Evolutionary conservation across 163 green algal genomes (phyloP).

Genomic region (Smithsoniella earleae): DNA sequence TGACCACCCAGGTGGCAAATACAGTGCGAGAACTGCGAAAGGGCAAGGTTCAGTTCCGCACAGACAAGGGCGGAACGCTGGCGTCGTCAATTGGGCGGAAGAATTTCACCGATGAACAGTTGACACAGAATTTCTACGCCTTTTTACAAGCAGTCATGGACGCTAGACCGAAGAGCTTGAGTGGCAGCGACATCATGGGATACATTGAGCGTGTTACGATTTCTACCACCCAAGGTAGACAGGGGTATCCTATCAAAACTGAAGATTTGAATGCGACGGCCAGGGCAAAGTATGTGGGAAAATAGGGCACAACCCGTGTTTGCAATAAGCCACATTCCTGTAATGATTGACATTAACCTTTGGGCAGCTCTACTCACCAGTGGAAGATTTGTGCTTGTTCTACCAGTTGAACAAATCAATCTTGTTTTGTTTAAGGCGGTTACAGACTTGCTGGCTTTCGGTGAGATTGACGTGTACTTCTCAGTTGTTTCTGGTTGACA

Average conservation of each 20-base stretch:
- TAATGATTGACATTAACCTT: no score
- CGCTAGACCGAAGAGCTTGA: not conserved
- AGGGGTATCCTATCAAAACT: not conserved
- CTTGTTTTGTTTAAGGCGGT: no score
- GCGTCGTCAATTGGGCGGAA: constrained; percentile 3
- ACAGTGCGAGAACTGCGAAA: not conserved
- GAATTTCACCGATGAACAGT: not conserved
- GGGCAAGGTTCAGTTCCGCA: constrained; percentile 26
- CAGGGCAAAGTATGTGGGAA: not conserved
- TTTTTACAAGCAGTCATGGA: constrained; percentile 18
- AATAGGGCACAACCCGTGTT: no score
- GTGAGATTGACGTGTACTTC: no score
- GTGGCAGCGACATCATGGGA: not conserved
- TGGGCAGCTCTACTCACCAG: no score
- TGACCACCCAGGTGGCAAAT: not conserved
- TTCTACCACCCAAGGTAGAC: constrained; percentile 8
- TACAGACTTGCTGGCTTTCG: no score
- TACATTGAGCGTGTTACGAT: constrained; percentile 16
- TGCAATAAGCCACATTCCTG: no score
- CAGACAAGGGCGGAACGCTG: constrained; percentile 24
- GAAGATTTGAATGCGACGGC: not conserved
- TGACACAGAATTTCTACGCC: constrained; percentile 17
- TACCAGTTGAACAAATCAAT: no score
- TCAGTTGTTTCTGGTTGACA: no score
- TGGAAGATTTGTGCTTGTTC: no score